Evolutionary conservation across 2,329 filamentous ascomycete species (phyloP).

Genomic region (Fusarium succisae): DNA sequence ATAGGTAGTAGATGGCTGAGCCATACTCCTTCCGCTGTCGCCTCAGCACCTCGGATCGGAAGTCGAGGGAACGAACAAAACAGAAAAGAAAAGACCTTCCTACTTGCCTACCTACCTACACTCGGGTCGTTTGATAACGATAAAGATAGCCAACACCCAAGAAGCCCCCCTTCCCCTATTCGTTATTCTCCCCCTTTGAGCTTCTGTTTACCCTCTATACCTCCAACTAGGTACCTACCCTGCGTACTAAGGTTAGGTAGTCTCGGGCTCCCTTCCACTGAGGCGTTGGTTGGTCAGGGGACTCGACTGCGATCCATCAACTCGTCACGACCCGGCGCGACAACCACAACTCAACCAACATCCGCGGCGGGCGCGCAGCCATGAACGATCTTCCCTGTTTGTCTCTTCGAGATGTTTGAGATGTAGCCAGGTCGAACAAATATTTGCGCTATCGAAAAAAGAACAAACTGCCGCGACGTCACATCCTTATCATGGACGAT

Average conservation of each 20-base stretch:
- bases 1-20: neutral
- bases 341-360: neutral
- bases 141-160: neutral
- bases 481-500: constrained; percentile 36
- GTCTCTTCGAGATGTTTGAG: constrained; percentile 38
- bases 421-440: constrained; percentile 19
- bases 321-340: constrained; percentile 7
- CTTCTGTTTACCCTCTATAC: neutral
- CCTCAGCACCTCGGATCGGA: constrained; percentile 11
- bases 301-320: constrained; percentile 3
- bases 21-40: neutral
- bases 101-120: constrained; percentile 15
- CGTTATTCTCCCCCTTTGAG: neutral
- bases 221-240: neutral
- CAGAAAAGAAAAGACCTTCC: constrained; percentile 5
- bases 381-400: constrained; percentile 29
- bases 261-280: constrained; percentile 20
- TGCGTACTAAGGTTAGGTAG: neutral
- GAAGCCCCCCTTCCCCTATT: constrained; percentile 2
- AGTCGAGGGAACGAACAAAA: constrained; percentile 18
- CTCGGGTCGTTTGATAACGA: constrained; percentile 28
- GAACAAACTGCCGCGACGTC: neutral
- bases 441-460: constrained; percentile 21
- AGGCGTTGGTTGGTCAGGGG: constrained; percentile 22
- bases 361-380: constrained; percentile 35